Base-by-base conservation (phyloP, 225 moss, liverwort and hornwort genomes). In the Bryum argenteum region DNA sequence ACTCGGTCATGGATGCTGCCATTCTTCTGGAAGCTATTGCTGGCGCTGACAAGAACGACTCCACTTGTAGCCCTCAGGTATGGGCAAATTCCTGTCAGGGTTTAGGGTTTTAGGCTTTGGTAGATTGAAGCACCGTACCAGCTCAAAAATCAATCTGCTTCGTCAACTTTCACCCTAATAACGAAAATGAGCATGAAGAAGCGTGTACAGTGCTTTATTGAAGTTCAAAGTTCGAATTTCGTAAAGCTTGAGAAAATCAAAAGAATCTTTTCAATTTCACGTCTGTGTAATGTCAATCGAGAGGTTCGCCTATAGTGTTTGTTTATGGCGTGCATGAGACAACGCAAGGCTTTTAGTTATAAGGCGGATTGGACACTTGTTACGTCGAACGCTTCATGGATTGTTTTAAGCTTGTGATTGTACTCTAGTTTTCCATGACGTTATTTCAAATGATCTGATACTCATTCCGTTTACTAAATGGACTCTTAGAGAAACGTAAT, bases 21-120 rank as follows among this genome's bases (percentile, higher is more conserved):
- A 86, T 94, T 78, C 90, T 97, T 75, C 89, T 97, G n/a, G 85
- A 84, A 75, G 85, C 88, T 40, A 80, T 97, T 53, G 90, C 94
- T 58, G 97, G 97, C 21, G 69, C 78, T 55, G 97, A 97, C 65
- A 86, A 68, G 71, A 76, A 86, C 17, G 94, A 97, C 76, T 89
- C 94, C 19, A 97, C 94, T 1, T 88, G 92, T 61, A 90, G 87
- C 75, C 81, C 75, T 8, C 79, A 87, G 79, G 89, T 89, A 59
- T 58, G 56, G 5, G 42, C n/a, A 18, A 7, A 16, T 13, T 12
- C n/a, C 26, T 26, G 13, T 0, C 11, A 73, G 44, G 47, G 75
- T 54, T 83, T 65, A 79, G 64, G 69, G 76, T 78, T 77, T 59
- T 78, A 42, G 45, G 47, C 42, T 14, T 18, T 9, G 9, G 23